Percentiles rank a stretch among this genome's conserved stretches.
Conservation (phyloP, 805 yeast species). For the Wickerhamomyces sydowiorum region DNA sequence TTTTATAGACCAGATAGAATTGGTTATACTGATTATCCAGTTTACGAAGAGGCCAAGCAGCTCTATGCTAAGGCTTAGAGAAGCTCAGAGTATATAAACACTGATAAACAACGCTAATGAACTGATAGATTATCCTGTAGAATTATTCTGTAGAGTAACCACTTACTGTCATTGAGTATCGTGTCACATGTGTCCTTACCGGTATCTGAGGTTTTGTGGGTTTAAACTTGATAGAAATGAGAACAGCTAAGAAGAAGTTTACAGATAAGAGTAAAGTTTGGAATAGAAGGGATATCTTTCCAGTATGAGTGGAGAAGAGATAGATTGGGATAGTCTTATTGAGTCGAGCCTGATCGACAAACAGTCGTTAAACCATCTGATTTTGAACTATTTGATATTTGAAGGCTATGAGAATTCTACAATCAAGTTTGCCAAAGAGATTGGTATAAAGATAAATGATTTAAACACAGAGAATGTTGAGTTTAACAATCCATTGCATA, state of each 20-base stretch:
- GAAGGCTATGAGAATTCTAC: constrained; percentile 77
- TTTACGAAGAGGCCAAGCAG: background rate
- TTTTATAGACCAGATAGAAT: constrained; percentile 21
- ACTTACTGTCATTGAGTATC: too few relatives aligned
- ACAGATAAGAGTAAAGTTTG: too few relatives aligned
- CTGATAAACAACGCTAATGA: too few relatives aligned
- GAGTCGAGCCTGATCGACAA: background rate
- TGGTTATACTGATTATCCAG: constrained; percentile 1
- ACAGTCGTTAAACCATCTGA: constrained; percentile 27
- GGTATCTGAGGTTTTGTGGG: too few relatives aligned
- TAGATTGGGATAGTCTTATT: background rate
- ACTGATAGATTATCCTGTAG: too few relatives aligned
- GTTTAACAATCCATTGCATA: background rate
- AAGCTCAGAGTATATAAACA: background rate
- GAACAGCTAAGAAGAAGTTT: too few relatives aligned
- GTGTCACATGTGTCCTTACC: too few relatives aligned
- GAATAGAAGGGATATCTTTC: too few relatives aligned
- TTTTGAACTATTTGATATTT: constrained; percentile 68
- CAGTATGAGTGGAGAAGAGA: background rate
- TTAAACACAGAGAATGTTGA: constrained; percentile 3
- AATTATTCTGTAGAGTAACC: too few relatives aligned
- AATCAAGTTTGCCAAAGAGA: constrained; percentile 26
- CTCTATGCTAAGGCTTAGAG: background rate
- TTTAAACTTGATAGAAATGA: too few relatives aligned
- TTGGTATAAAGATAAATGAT: constrained; percentile 24